These are phyloP conservation scores for Cercospora sp. DNA, from an alignment of 2,329 filamentous ascomycete species.

Conservation along the genomic window DNA sequence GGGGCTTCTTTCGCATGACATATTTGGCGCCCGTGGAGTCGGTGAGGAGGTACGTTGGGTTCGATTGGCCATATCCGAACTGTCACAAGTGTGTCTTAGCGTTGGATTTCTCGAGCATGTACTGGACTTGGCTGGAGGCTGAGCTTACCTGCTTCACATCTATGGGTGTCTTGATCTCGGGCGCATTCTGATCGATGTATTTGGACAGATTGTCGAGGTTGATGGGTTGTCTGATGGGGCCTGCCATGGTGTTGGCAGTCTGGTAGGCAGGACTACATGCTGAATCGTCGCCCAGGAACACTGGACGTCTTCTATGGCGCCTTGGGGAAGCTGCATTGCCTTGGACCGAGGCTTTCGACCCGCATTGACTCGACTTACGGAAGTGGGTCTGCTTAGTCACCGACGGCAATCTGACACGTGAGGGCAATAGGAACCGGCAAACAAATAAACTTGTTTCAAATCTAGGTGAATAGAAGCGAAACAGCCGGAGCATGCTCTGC, in stretches of 20 bases:
- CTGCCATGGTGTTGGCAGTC: slow-evolving; percentile 63
- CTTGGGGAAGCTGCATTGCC: slow-evolving; percentile 1
- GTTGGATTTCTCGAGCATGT: background rate
- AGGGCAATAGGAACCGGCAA: background rate
- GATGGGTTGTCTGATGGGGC: slow-evolving; percentile 84
- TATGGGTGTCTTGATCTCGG: slow-evolving; percentile 77
- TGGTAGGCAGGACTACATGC: slow-evolving; percentile 6
- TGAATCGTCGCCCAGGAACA: background rate
- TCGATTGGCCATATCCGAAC: slow-evolving; percentile 97
- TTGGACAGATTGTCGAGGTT: slow-evolving; percentile 75
- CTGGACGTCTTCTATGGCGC: background rate
- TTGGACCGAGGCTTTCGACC: slow-evolving; percentile 10
- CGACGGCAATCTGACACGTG: background rate
- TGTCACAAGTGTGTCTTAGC: slow-evolving; percentile 43
- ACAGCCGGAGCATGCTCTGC: background rate
- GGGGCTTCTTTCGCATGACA: slow-evolving; percentile 96
- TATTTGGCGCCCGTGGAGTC: slow-evolving; percentile 68
- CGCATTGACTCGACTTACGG: slow-evolving; percentile 8
- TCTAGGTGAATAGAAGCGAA: background rate
- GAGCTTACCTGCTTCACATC: slow-evolving; percentile 78
- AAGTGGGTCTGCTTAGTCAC: slow-evolving; percentile 3
- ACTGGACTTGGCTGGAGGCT: background rate
- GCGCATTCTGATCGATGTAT: slow-evolving; percentile 77
- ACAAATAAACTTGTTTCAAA: background rate
- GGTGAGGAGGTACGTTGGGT: slow-evolving; percentile 92